Base-by-base conservation (phyloP, 2,329 filamentous ascomycete genomes). In the Helotiales sp. region DNA sequence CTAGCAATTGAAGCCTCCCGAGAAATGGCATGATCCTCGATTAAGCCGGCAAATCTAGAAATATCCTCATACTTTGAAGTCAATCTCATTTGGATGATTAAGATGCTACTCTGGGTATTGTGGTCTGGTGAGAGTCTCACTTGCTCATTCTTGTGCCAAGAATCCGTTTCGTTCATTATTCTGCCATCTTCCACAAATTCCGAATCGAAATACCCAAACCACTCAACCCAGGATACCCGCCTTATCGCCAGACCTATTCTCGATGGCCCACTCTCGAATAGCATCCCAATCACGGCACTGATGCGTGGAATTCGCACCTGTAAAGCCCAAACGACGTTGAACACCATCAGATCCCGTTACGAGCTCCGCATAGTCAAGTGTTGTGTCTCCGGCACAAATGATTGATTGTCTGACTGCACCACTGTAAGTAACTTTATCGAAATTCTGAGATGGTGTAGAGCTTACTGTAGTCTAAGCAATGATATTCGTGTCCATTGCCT, bases 391-490 rank as follows among this genome's bases (percentile, higher is more conserved):
- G 0, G 74, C 72, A 60, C 75, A 77, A 10, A 76, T 64, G 24
- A 76, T 68, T 2, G 69, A 67, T 64, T 76, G 75, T 37, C 75
- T 65, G 5, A 76, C 71, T 73, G 37, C 37, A 11, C 10, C 22
- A 30, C 8, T 24, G n/a, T 59, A 28, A 67, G 47, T 32, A 20
- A 37, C 40, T n/a, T 49, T n/a, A 8, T 26, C 22, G 8, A n/a
- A 20, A 20, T 20, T 45, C 6, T n/a, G n/a, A n/a, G 17, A 6
- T 45, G 2, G 17, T 2, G 40, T 20, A 20, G n/a, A 45, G 40
- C 40, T 28, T 70, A 75, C 74, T 70, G 52, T 76, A 76, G 61
- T 76, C 75, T 34, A 77, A 64, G 64, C 75, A 77, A 63, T 76
- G 75, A 50, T 76, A 76, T 30, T 75, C 74, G 65, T 77, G 75